These are phyloP conservation scores for Moricandia moricandioides DNA, from an alignment of 345 rosid species.

Conservation along the genomic window DNA sequence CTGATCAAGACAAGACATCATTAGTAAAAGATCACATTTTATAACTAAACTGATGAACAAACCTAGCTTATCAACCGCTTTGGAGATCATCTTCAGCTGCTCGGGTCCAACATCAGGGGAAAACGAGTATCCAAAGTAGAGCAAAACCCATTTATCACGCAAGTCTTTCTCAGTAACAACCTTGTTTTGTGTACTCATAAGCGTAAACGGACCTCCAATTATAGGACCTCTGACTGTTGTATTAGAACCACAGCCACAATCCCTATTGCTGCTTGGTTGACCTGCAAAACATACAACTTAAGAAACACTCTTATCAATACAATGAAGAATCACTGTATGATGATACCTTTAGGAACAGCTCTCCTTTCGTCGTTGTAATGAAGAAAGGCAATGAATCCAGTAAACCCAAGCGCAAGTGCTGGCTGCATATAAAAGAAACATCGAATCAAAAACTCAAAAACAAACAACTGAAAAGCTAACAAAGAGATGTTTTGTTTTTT, in stretches of 20 bases:
- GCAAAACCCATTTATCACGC: conserved; percentile 72
- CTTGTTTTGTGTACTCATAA: conserved; percentile 53
- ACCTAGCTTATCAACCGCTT: conserved; percentile 70
- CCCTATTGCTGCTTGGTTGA: conserved; percentile 44
- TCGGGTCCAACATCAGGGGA: conserved; percentile 94
- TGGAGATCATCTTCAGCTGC: conserved; percentile 61
- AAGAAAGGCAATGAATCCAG: conserved; percentile 51
- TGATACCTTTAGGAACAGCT: conserved; percentile 58
- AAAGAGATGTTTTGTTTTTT: background rate
- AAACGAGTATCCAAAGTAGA: conserved; percentile 88
- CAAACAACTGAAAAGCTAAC: background rate
- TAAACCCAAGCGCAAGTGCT: conserved; percentile 54
- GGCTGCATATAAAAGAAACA: conserved; percentile 49
- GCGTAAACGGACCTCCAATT: conserved; percentile 78
- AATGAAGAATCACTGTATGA: background rate
- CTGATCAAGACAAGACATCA: conserved; percentile 42
- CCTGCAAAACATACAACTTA: conserved; percentile 1
- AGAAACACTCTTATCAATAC: background rate
- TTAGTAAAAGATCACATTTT: background rate
- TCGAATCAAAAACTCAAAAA: background rate
- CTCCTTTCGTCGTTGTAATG: conserved; percentile 87
- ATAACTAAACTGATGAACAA: background rate
- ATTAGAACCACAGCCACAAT: conserved; percentile 32
- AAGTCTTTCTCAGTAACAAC: conserved; percentile 56
- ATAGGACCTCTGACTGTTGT: conserved; percentile 52